Base-by-base conservation (phyloP, 179 eudicot species). In the Spinacia oleracea region DNA sequence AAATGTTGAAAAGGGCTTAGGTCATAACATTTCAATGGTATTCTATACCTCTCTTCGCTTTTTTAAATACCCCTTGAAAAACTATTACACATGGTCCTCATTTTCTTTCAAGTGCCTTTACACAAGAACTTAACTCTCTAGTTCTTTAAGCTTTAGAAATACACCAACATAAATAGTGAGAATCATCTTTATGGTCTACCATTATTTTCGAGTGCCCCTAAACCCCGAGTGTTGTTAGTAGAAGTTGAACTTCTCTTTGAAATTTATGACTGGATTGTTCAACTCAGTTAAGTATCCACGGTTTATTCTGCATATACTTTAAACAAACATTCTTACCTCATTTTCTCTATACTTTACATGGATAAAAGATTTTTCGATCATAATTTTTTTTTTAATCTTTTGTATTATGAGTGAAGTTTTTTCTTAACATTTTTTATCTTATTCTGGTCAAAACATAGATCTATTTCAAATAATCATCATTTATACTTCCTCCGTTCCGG, bases 161-260 rank as follows among this genome's bases (percentile, higher is more conserved):
- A 15, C 1, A 29, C 12, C 20, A 64, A 65, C 27, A 74, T 67
- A 70, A 21, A 31, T 27, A 3, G 34, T 23, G 78, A 38, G 29
- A 67, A 43, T 10, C 1, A 9, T n/a, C 53, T 34, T 15, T 27
- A 27, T 23, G 31, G 10, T 38, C 15, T 48, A 9, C 27, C 80
- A 29, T 64, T 42, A 42, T 50, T 21, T 64, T 48, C 59, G 2
- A 65, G 5, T 11, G 12, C 14, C 8, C 40, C 25, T 15, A 31
- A 38, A 64, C 32, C 62, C 9, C 77, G 77, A 20, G n/a, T 81
- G 34, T 77, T 81, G 55, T 58, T 81, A 12, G 70, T 81, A n/a
- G 84, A 81, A 31, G 74, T 72, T 55, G 80, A 77, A 8, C n/a
- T 43, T 12, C 53, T 77, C 70, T 43, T 77, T 81, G 74, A 45